Base-by-base conservation (phyloP, 495 filamentous ascomycete species). In the Neurospora tetraspora region DNA sequence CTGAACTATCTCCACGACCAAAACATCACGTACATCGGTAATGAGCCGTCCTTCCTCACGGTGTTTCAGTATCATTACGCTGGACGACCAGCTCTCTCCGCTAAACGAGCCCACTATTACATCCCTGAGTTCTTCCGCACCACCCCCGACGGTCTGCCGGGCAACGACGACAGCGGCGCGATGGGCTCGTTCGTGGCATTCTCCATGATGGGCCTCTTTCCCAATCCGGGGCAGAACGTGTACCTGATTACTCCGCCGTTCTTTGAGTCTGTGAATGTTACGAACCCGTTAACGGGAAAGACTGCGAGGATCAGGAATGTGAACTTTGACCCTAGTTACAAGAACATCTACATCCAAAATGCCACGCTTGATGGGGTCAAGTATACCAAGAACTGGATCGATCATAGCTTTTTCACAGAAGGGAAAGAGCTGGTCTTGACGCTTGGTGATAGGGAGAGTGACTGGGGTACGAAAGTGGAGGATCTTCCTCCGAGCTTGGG, bases 21-120 rank as follows among this genome's bases (percentile, higher is more conserved):
- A 16, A 87, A 88, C 3, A 87, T 93, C 6, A 88, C 90, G 20
- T 91, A 92, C 76, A 88, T 93, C 39, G 90, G 90, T 12, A 91
- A 94, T 76, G 91, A 94, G 74, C 91, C 89, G 20, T 83, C 90
- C 1, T 92, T 93, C 76, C 80, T 93, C 2, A 89, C 89, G 0
- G 86, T 92, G 0, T 92, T 86, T 75, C 89, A 91, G 77, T 92
- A 90, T 72, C 91, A 92, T 78, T 93, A 93, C 75, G 86, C 87
- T 1, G 91, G 89, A 8, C 84, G 91, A 0, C 91, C 91, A 0
- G 90, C 80, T 1, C 82, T 92, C 4, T 92, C 90, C 0, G 84
- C 90, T 0, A 80, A 85, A 45, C 88, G 88, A 38, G 83, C 83
- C 8, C 90, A 92, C 74, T 85, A 77, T 76, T 93, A 92, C 77